Base-by-base conservation (phyloP, 2,329 filamentous ascomycete species). In the Penicillium sp. region DNA sequence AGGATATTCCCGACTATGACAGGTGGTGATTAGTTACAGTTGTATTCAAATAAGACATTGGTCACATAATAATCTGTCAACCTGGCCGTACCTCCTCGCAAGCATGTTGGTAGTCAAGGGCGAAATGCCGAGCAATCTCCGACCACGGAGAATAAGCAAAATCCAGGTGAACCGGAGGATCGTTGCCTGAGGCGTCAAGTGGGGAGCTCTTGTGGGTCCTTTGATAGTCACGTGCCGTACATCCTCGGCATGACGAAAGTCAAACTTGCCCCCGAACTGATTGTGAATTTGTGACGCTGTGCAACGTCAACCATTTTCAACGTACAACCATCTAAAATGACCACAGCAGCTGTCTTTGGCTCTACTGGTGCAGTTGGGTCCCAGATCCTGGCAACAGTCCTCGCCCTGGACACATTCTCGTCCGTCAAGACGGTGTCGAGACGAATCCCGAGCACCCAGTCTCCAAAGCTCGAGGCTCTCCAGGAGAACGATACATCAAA, bases 291-390 rank as follows among this genome's bases (percentile, higher is more conserved):
- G 25, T 20, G 39, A 41, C 5, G 20, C 41, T 43, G 20, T 43
- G 20, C 3, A 14, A 49, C 17, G 8, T 20, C 28, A 34, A 15
- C n/a, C 15, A 35, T 35, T 22, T 49, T 12, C 11, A 15, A 22
- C n/a, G 11, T 14, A 22, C 10, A 43, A 3, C 7, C 10, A 25
- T 17, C 8, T 38, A 10, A 39, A 38, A 81, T 70, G 67, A 60
- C 65, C 0, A 71, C 69, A 4, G 68, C 71, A 63, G 66, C 66
- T 12, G 61, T 74, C 12, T 73, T 74, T 51, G 71, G 71, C 55
- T 70, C 63, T 48, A 74, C 71, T 34, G 72, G 72, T 50, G 68
- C 69, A 25, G 71, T 73, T 5, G 71, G 71, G 52, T 72, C 69
- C 17, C 69, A 74, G 45, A 73, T 74, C 60, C 67, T 73, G 17